A percentile compares a stretch with the other conserved stretches of the same genome.
These are phyloP conservation scores for Lolium rigidum DNA, from an alignment of 176 grass and related monocot species.

Conservation along the genomic window DNA sequence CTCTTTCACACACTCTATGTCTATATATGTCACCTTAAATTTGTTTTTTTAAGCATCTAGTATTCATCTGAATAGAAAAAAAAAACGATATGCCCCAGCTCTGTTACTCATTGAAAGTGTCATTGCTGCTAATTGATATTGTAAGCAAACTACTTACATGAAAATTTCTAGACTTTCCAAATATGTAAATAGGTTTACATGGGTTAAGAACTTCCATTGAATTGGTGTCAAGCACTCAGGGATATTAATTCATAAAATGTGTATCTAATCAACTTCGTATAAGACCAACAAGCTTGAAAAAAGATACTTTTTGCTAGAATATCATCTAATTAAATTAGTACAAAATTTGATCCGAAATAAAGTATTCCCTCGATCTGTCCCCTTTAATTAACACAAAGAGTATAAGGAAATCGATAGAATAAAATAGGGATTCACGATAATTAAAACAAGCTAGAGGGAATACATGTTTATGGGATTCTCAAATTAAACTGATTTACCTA, in stretches of 20 bases:
- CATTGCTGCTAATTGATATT: too few relatives aligned
- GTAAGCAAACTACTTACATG: neutral
- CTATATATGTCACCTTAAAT: too few relatives aligned
- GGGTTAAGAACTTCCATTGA: neutral
- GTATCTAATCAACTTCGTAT: neutral
- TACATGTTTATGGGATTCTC: neutral
- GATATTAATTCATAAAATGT: neutral
- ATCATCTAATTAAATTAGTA: neutral
- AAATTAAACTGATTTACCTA: neutral
- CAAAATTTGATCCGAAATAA: neutral
- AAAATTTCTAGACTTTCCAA: neutral
- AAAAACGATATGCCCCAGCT: too few relatives aligned
- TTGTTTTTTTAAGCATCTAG: too few relatives aligned
- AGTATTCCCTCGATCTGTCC: too few relatives aligned
- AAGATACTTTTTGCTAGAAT: neutral
- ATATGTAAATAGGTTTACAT: neutral
- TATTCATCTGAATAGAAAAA: too few relatives aligned
- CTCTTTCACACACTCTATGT: too few relatives aligned
- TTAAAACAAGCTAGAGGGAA: too few relatives aligned
- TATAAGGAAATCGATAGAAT: too few relatives aligned
- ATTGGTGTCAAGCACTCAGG: neutral
- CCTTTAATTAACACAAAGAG: too few relatives aligned
- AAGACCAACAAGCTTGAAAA: neutral
- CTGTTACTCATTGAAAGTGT: too few relatives aligned
- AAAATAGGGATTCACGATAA: too few relatives aligned